These are phyloP conservation scores for Pichia sp. DNA, from an alignment of 1,139 yeast genomes.

Conservation along the genomic window DNA sequence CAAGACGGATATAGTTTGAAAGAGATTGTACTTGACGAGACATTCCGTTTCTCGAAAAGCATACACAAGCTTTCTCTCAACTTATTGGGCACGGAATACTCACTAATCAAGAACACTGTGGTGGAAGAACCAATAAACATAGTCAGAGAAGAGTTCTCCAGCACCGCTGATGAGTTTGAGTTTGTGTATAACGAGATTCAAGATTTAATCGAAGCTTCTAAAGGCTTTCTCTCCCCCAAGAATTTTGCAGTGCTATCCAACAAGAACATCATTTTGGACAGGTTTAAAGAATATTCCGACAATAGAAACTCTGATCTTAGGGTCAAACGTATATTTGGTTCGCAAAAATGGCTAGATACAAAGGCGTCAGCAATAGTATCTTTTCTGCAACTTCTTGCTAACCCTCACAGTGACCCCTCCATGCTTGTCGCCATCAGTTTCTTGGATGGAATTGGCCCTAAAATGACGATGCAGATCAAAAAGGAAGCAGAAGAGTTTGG, in stretches of 20 bases:
- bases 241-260: conserved; percentile 56
- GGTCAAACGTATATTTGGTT: conserved; percentile 41
- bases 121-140: conserved; percentile 34
- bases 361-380: conserved; percentile 48
- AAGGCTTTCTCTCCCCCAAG: conserved; percentile 41
- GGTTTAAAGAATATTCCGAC: conserved; percentile 39
- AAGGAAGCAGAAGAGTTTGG: conserved; percentile 17
- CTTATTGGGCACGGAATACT: conserved; percentile 26
- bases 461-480: conserved; percentile 27
- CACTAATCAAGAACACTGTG: conserved; percentile 22
- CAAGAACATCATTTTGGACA: conserved; percentile 51
- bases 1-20: conserved; percentile 22
- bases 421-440: conserved; percentile 32
- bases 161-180: conserved; percentile 36
- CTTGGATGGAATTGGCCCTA: conserved; percentile 32
- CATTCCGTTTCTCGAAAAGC: conserved; percentile 59
- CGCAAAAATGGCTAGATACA: conserved; percentile 52
- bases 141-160: conserved; percentile 30
- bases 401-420: conserved; percentile 34
- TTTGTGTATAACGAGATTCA: conserved; percentile 45
- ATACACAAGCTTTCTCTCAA: conserved; percentile 42
- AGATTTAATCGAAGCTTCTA: conserved; percentile 41
- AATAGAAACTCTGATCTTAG: conserved; percentile 37
- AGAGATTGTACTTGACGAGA: conserved; percentile 40
- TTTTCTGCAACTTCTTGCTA: conserved; percentile 40